Percentiles rank a stretch among this genome's conserved stretches.
Conservation (phyloP, 257 asterid species). For the Ilex asprella region DNA sequence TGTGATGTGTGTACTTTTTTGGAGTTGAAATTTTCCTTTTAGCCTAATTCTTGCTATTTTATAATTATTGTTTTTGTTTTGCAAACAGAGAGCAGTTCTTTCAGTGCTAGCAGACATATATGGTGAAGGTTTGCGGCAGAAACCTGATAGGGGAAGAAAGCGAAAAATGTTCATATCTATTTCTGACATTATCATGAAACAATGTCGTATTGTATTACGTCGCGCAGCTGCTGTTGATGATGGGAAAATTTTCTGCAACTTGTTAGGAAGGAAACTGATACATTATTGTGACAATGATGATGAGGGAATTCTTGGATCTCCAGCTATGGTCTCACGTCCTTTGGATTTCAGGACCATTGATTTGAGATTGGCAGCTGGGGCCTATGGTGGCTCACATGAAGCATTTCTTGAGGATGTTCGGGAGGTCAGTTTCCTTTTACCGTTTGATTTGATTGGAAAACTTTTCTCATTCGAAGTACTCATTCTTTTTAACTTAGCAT, state of each 20-base stretch:
- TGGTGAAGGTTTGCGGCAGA: not conserved
- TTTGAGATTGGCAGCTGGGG: slow-evolving; percentile 5
- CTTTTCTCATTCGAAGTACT: no score
- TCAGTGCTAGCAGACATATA: not conserved
- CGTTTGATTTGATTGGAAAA: no score
- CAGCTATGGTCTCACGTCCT: slow-evolving; percentile 2
- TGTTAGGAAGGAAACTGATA: slow-evolving; percentile 1
- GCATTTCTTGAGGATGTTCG: not conserved
- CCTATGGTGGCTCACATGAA: not conserved
- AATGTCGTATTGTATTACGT: slow-evolving; percentile 3
- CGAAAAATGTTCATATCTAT: not conserved
- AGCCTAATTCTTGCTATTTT: not conserved
- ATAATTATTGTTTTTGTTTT: not conserved
- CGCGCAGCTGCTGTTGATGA: not conserved
- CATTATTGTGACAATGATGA: not conserved
- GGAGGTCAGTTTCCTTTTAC: not conserved
- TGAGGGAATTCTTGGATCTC: slow-evolving; percentile 4
- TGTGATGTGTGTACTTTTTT: no score
- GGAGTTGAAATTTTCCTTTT: no score
- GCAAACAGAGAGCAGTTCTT: slow-evolving; percentile 2
- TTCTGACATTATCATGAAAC: slow-evolving; percentile 1
- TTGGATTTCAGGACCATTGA: slow-evolving; percentile 5
- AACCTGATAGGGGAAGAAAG: not conserved
- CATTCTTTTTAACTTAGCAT: no score
- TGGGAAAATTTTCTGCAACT: not conserved